phyloP scores from a whole-genome alignment of 257 asterid species.

The Perilla frutescens region DNA sequence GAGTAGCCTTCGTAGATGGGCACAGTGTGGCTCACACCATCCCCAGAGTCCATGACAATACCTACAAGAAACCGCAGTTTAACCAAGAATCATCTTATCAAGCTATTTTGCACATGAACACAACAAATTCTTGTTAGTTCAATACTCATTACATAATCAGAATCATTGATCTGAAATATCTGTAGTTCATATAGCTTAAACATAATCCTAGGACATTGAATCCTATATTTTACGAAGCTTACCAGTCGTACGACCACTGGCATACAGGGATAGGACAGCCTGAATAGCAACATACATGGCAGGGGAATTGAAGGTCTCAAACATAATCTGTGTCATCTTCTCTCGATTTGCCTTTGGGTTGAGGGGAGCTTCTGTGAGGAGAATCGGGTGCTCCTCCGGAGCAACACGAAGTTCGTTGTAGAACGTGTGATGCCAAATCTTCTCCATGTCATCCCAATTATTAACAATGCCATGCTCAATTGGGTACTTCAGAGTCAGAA shows the following conservation, averaged over 20 bases:
- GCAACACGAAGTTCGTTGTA: slow-evolving; percentile 53
- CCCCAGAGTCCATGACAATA: slow-evolving; percentile 52
- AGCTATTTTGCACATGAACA: not conserved
- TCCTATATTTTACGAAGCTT: slow-evolving; percentile 10
- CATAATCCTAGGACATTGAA: not conserved
- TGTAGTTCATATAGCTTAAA: not conserved
- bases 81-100: too few relatives aligned
- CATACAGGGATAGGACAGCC: slow-evolving; percentile 54
- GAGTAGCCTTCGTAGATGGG: slow-evolving; percentile 45
- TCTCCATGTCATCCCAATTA: slow-evolving; percentile 56
- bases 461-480: slow-evolving; percentile 52
- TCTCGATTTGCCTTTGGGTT: slow-evolving; percentile 55
- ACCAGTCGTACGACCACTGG: slow-evolving; percentile 56
- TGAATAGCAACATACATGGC: slow-evolving; percentile 56
- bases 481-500: slow-evolving; percentile 48
- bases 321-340: slow-evolving; percentile 56
- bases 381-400: slow-evolving; percentile 55
- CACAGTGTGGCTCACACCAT: slow-evolving; percentile 49
- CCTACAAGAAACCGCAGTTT: slow-evolving; percentile 28
- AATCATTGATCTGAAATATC: too few relatives aligned
- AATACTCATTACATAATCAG: not conserved
- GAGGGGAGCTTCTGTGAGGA: slow-evolving; percentile 55
- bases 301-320: slow-evolving; percentile 52
- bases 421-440: slow-evolving; percentile 55
- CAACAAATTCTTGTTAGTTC: not conserved